Evolutionary conservation across 345 rosid species (phyloP).

Genomic region (Eucalyptus sp.): DNA sequence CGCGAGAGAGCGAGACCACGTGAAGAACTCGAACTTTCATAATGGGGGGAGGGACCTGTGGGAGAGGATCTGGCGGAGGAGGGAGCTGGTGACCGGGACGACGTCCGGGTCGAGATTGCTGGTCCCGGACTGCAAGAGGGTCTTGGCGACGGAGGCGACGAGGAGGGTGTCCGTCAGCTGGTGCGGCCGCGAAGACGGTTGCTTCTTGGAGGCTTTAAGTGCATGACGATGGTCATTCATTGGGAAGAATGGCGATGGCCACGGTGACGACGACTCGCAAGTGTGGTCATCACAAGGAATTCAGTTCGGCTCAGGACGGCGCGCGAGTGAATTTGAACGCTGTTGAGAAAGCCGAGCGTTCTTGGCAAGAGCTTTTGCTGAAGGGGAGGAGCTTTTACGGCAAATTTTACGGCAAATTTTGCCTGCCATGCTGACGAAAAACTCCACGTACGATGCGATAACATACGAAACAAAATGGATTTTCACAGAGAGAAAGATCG

Average conservation of each 20-base stretch:
- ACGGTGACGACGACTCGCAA: not conserved
- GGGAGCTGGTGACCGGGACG: conserved; percentile 43
- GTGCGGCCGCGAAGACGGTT: not conserved
- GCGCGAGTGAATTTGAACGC: not conserved
- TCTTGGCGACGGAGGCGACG: conserved; percentile 47
- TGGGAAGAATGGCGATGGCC: not conserved
- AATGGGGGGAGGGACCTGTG: conserved; percentile 38
- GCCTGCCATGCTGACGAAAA: not conserved
- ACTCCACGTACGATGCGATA: no score
- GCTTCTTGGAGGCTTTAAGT: not conserved
- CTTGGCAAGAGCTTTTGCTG: not conserved
- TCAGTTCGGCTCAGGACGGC: not conserved
- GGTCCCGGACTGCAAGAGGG: conserved; percentile 47
- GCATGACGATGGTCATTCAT: not conserved
- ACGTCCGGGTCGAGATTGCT: conserved; percentile 45
- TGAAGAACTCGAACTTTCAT: conserved; percentile 54
- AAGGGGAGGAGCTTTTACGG: not conserved
- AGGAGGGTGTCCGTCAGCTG: conserved; percentile 17
- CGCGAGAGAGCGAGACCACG: conserved; percentile 37
- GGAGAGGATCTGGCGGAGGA: conserved; percentile 45
- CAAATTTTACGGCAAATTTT: no score
- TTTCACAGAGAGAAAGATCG: no score
- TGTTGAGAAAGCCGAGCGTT: not conserved
- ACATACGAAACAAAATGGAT: no score
- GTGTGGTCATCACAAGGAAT: not conserved